These are phyloP conservation scores for Lunasporangiospora selenospora DNA, from an alignment of 192 early-diverging fungal species.

Conservation along the genomic window DNA sequence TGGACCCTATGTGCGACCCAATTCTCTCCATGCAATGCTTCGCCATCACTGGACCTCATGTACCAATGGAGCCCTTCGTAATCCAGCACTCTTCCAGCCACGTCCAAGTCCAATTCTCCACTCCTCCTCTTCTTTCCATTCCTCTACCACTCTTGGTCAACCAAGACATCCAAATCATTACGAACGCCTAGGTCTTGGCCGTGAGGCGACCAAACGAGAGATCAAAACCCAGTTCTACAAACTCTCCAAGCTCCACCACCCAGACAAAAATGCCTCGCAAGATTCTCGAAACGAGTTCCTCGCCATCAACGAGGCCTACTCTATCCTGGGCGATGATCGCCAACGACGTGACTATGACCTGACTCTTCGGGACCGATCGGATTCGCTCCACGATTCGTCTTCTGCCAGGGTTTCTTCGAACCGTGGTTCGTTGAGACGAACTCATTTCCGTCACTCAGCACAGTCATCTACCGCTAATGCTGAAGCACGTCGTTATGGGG, in stretches of 20 bases:
- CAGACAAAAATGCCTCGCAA: conserved; percentile 78
- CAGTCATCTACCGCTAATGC: conserved; percentile 36
- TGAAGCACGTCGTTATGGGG: too few relatives aligned
- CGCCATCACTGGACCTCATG: too few relatives aligned
- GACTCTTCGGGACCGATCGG: conserved; percentile 35
- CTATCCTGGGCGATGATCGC: conserved; percentile 71
- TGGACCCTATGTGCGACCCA: too few relatives aligned
- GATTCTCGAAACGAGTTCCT: conserved; percentile 76
- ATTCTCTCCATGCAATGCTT: too few relatives aligned
- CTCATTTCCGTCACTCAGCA: conserved; percentile 37
- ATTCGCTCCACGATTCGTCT: conserved; percentile 6
- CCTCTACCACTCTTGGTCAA: too few relatives aligned
- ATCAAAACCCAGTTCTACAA: conserved; percentile 77
- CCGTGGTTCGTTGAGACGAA: conserved; percentile 24
- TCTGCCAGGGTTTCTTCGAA: conserved; percentile 7
- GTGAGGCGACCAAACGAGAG: conserved; percentile 55
- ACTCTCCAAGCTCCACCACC: conserved; percentile 83
- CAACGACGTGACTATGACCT: conserved; percentile 84
- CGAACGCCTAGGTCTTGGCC: conserved; percentile 50
- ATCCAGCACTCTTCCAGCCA: too few relatives aligned
- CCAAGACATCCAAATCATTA: too few relatives aligned
- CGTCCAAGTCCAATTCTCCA: too few relatives aligned
- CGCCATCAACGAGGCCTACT: conserved; percentile 88
- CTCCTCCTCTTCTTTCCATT: too few relatives aligned
- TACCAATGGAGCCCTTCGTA: too few relatives aligned